Base-by-base conservation (phyloP, 495 filamentous ascomycete species). In the Talaromyces ruber region DNA sequence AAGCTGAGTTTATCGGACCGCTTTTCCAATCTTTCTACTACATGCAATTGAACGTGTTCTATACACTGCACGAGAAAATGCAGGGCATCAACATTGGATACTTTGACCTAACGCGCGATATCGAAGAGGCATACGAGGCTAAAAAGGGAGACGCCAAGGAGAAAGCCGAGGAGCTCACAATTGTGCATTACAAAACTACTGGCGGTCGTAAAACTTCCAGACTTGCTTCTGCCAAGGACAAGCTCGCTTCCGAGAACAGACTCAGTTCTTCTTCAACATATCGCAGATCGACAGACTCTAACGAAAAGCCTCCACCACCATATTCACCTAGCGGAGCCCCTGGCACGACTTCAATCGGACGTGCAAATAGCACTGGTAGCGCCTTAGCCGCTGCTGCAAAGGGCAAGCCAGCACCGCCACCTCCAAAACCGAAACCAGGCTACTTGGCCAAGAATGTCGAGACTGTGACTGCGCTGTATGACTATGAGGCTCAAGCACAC, bases 31-130 rank as follows among this genome's bases (percentile, higher is more conserved):
- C 92, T 32, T 99, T 98, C 79, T 99, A 99, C 76, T 99, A 99
- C 80, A 98, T 99, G 95, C 94, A 99, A 73, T 84, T 99, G 60
- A 99, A 99, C 73, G 92, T 99, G 64, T 99, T 98, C 76, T 99
- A 99, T 74, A 98, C 95, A 1, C 80, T 99, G 34, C 94, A 99
- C 73, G 94, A 99, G 74, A 89, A 84, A 73, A 98, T 98, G 95
- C 94, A 97, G 74, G 86, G 81, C 61, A 90, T 95, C 69, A 90
- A 97, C 71, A 98, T 99, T 67, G 91, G 89, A 62, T 99, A 99
- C 76, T 99, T 99, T 72, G 88, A 99, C 70, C 83, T 99, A 34
- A 88, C 88, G 9, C 80, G 88, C 29, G 93, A 94, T 71, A 84
- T 99, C 12, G 92, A 96, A 69, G 92, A 91, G 63, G 92, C 91